Base-by-base conservation (phyloP, 2,329 filamentous ascomycete genomes). In the Colletotrichum salicis region DNA sequence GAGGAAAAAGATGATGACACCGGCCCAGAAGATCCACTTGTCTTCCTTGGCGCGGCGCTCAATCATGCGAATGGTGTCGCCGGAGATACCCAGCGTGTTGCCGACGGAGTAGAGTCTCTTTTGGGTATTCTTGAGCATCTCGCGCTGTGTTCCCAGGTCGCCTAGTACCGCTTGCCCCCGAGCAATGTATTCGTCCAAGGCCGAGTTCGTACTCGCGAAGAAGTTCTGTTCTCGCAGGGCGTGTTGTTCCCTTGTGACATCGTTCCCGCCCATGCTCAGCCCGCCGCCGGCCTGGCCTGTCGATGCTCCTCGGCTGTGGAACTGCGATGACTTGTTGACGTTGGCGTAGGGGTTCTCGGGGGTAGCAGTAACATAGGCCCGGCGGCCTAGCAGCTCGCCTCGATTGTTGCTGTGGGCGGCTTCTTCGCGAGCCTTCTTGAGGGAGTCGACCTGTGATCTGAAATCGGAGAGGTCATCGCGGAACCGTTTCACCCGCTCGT, bases 31-130 rank as follows among this genome's bases (percentile, higher is more conserved):
- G 45, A 99, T 97, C 95, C 95, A 98, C 84, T 98, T 98, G 81
- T 99, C 96, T 85, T 98, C 93, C 81, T 91, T 93, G 62, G 96
- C 95, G 74, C 96, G 88, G 76, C 96, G 85, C 84, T 98, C 96
- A 54, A 99, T 93, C 94, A 96, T 98, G 58, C 96, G 91, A 75
- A 99, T 99, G 2, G 96, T 99, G 80, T 98, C 96, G 24, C 96
- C 95, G 78, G 93, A 97, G 71, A 99, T 89, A 0, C 96, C 96
- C 59, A 99, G 84, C 27, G 96, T 98, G 79, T 97, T 98, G 7
- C 94, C 96, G 24, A 98, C 95, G 76, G 90, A 96, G 80, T 98
- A 98, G 61, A 99, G 86, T 80, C 91, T 91, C 81, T 92, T 92
- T 83, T 99, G 96, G 27, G 96, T 98, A 63, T 92, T 94, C 85